Evolutionary conservation across 805 yeast genomes (phyloP).

Genomic region (Ogataea paradorogensis): DNA sequence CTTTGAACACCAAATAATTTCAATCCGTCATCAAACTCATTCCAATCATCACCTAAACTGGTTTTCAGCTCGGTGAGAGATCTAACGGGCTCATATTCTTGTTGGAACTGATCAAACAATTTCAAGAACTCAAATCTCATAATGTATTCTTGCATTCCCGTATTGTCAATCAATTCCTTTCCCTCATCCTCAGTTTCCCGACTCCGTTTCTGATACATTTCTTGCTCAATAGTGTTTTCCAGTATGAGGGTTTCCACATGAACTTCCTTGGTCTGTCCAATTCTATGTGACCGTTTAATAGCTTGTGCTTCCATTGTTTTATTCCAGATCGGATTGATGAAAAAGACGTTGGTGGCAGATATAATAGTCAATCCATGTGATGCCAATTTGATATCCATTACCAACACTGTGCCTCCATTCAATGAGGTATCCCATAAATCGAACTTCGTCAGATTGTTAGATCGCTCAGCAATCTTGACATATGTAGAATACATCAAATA

Average conservation of each 20-base stretch:
- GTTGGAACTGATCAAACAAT: conserved; percentile 27
- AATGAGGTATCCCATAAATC: conserved; percentile 41
- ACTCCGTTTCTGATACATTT: conserved; percentile 47
- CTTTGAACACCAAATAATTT: conserved; percentile 15
- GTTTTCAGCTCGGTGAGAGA: conserved; percentile 24
- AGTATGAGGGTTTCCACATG: conserved; percentile 66
- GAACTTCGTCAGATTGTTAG: conserved; percentile 51
- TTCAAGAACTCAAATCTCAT: conserved; percentile 47
- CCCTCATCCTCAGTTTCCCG: conserved; percentile 21
- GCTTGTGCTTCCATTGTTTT: conserved; percentile 72
- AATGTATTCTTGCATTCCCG: conserved; percentile 55
- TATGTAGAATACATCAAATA: conserved; percentile 66
- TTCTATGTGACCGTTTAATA: conserved; percentile 72
- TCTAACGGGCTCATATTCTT: conserved; percentile 38
- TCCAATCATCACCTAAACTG: conserved; percentile 7
- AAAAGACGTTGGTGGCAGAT: conserved; percentile 66
- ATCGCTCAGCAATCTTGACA: conserved; percentile 47
- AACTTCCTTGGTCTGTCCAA: conserved; percentile 65
- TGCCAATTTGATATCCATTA: conserved; percentile 67
- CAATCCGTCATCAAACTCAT: conserved; percentile 21
- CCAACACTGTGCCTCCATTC: conserved; percentile 48
- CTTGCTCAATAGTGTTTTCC: conserved; percentile 64
- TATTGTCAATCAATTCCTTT: conserved; percentile 52
- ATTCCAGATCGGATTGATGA: conserved; percentile 72
- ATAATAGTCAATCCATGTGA: conserved; percentile 69